Conservation (phyloP, 306 rosid species). For the Fagus sylvatica region DNA sequence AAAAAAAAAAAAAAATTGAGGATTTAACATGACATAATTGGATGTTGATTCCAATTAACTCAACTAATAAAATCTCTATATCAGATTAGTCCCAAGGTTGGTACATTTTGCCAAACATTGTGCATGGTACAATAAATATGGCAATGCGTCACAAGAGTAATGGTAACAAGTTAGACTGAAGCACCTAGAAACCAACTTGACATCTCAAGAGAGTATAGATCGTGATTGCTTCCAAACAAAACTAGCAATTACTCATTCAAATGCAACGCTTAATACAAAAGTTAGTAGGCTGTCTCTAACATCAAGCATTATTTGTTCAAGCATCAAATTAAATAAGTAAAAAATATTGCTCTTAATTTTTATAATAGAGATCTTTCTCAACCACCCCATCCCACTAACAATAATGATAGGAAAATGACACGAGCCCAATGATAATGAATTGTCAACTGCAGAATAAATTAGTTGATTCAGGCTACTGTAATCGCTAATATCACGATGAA, state of each 20-base stretch:
- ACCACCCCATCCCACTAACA: neutral
- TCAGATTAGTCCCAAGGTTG: too few relatives aligned
- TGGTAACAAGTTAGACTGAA: neutral
- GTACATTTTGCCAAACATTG: too few relatives aligned
- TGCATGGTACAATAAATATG: too few relatives aligned
- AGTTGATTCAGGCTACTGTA: neutral
- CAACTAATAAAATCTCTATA: too few relatives aligned
- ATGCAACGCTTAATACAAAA: neutral
- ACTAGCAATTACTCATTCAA: neutral
- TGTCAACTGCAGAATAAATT: neutral
- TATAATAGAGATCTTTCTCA: neutral
- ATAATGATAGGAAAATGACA: neutral
- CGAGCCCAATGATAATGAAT: neutral
- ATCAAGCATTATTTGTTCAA: neutral
- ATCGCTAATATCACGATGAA: neutral
- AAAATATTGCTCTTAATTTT: neutral
- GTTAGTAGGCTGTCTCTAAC: neutral
- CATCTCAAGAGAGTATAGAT: neutral
- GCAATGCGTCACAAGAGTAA: neutral
- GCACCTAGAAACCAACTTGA: neutral
- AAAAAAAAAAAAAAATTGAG: too few relatives aligned
- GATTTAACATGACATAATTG: too few relatives aligned
- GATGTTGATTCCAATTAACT: too few relatives aligned
- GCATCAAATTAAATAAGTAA: neutral
- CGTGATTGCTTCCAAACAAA: too few relatives aligned